These are phyloP conservation scores for Fraxinus americana DNA, from an alignment of 257 asterid genomes.

Conservation along the genomic window DNA sequence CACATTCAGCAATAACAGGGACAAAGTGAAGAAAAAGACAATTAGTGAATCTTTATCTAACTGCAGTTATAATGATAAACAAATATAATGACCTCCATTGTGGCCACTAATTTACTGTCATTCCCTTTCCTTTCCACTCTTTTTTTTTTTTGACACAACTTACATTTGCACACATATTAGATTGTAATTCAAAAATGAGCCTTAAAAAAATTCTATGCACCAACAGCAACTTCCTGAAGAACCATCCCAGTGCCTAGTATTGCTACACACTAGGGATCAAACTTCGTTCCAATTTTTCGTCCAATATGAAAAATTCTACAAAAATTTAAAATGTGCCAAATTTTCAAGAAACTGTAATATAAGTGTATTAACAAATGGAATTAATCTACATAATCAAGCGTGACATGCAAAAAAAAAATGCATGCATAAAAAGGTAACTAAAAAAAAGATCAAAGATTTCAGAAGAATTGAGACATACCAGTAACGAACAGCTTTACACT, in stretches of 20 bases:
- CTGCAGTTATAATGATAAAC: neutral
- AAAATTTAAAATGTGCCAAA: neutral
- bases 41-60: neutral
- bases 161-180: neutral
- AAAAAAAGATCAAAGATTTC: slow-evolving; percentile 2
- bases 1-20: neutral
- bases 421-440: neutral
- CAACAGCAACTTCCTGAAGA: neutral
- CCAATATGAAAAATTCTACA: neutral
- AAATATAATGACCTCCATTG: neutral
- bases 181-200: neutral
- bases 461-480: slow-evolving; percentile 53
- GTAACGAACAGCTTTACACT: slow-evolving; percentile 76
- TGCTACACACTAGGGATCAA: neutral
- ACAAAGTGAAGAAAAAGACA: too few relatives aligned
- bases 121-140: neutral
- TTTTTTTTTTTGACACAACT: neutral
- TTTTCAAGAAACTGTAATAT: neutral
- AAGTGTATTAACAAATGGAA: neutral
- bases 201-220: neutral
- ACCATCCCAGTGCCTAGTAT: neutral
- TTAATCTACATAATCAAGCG: slow-evolving; percentile 14
- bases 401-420: slow-evolving; percentile 8
- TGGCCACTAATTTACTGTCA: neutral
- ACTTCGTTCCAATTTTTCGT: neutral